A percentile compares a stretch with the other conserved stretches of the same genome.
phyloP scores from a whole-genome alignment of 1,139 yeast species.

The Geotrichum macrosporum region DNA sequence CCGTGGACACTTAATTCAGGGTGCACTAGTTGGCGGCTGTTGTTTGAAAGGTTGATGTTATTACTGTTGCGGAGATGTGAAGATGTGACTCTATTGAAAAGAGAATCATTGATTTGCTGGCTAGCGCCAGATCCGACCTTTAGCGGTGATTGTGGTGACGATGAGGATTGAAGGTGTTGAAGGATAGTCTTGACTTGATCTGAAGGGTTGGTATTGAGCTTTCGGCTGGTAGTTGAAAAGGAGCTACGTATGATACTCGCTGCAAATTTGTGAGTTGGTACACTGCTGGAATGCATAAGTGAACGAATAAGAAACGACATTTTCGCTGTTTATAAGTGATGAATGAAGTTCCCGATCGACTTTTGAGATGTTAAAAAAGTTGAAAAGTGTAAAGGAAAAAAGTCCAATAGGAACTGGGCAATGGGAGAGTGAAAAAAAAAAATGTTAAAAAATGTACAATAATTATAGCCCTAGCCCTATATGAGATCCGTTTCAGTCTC shows the following conservation, averaged over 20 bases:
- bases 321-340: too few relatives aligned
- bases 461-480: not conserved
- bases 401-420: too few relatives aligned
- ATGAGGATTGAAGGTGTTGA: not conserved
- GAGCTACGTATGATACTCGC: not conserved
- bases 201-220: not conserved
- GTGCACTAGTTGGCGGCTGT: not conserved
- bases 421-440: not conserved
- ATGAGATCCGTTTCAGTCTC: too few relatives aligned
- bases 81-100: not conserved
- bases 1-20: constrained; percentile 2
- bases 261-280: not conserved
- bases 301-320: constrained; percentile 2
- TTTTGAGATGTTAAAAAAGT: too few relatives aligned
- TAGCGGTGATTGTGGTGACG: not conserved
- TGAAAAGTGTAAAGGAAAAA: too few relatives aligned
- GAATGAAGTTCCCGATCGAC: too few relatives aligned
- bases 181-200: not conserved
- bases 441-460: not conserved
- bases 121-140: too few relatives aligned
- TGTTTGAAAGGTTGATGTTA: not conserved
- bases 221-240: not conserved
- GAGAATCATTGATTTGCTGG: constrained; percentile 1
- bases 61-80: not conserved
- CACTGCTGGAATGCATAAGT: not conserved